Evolutionary conservation across 257 asterid species (phyloP), one percentile per base, ranked within the genome.

Genomic region (Gentiana macrophylla): DNA sequence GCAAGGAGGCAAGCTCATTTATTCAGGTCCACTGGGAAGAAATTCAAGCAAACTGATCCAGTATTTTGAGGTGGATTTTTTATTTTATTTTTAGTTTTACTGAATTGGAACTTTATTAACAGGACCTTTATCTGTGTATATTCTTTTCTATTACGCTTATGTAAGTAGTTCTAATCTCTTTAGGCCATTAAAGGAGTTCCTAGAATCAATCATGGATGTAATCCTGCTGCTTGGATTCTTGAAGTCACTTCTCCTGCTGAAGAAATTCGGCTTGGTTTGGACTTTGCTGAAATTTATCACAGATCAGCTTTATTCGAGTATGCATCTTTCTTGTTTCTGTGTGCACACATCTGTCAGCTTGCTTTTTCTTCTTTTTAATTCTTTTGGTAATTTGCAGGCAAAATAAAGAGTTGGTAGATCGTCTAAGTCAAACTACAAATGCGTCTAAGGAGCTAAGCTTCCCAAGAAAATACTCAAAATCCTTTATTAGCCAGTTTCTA

Each of bases 161-260:
- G 37, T 10, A 49, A 56, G 13, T 49, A 41, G 1, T 55, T 49
- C 2, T 32, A 33, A 7, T 49, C 52, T 57, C 32, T 62, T 56
- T 72, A 89, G 97, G 83, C 75, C 41, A 65, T 89, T 35, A 85
- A 79, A 56, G 94, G 97, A 67, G 66, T 86, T 48, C 73, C 73
- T 35, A 82, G 65, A 75, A 84, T 86, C 60, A 84, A 64, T 70
- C 72, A 80, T 68, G 94, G 94, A 56, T 78, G 77, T 72, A 90
- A 90, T 69, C 97, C 97, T 34, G 84, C 97, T 38, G 86, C 96
- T 64, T 90, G 97, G 97, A 82, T 90, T 83, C 66, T 90, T 60
- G 96, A 86, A 70, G 94, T 81, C 53, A 86, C 96, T 56, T 82
- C 96, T 51, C 56, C 81, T 62, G 71, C 77, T 49, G 94, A 86